Conservation (phyloP, 345 rosid species). For the Stellera chamaejasme region DNA sequence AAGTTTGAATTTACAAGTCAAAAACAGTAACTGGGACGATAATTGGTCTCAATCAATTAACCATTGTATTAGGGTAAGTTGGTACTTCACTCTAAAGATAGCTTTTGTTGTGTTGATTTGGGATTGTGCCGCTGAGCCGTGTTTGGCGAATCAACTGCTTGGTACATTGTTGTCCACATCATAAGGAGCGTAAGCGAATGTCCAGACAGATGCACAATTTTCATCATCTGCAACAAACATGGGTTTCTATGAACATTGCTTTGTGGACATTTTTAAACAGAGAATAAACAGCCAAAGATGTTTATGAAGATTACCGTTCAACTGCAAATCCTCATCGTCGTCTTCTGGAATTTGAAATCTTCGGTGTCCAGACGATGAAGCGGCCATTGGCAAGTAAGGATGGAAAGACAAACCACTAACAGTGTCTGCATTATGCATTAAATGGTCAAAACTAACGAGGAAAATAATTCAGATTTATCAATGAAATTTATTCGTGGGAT, state of each 20-base stretch:
- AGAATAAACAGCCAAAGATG: neutral
- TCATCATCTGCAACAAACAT: constrained; percentile 31
- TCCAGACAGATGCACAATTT: constrained; percentile 78
- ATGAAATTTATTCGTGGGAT: too few relatives aligned
- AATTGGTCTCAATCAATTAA: too few relatives aligned
- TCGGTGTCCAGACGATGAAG: constrained; percentile 90
- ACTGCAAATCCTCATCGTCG: constrained; percentile 22
- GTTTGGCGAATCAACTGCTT: too few relatives aligned
- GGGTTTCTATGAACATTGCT: neutral
- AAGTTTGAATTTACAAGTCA: too few relatives aligned
- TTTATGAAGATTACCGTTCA: constrained; percentile 33
- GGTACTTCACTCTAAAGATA: too few relatives aligned
- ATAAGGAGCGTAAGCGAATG: constrained; percentile 40
- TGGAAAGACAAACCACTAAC: constrained; percentile 83
- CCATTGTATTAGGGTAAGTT: too few relatives aligned
- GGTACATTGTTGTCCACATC: constrained; percentile 5
- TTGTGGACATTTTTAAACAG: neutral
- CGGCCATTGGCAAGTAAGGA: constrained; percentile 88
- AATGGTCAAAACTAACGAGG: constrained; percentile 10
- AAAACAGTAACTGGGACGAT: too few relatives aligned
- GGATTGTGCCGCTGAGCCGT: too few relatives aligned
- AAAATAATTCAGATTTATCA: neutral
- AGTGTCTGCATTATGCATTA: constrained; percentile 44
- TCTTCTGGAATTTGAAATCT: constrained; percentile 57
- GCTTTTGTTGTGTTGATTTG: too few relatives aligned